Percentiles rank a stretch among this genome's conserved stretches.
phyloP scores from a whole-genome alignment of 768 basidiomycete species.

The Suillus cothurnatus region DNA sequence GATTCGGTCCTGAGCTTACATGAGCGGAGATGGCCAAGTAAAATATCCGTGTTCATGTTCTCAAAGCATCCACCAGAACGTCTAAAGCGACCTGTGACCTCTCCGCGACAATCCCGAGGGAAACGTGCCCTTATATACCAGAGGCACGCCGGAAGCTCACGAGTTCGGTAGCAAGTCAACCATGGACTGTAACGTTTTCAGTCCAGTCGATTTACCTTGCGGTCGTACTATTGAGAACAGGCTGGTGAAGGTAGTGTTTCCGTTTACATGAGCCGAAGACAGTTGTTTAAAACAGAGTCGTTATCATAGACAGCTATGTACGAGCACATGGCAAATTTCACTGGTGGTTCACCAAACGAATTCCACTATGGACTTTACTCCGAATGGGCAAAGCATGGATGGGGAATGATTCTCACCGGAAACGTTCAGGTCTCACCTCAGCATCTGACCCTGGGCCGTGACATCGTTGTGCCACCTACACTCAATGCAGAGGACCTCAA shows the following conservation, averaged over 20 bases:
- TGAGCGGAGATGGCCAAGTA: too few species aligned
- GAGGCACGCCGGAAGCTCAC: not conserved
- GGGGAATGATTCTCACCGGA: slow-evolving; percentile 91
- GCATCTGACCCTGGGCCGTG: slow-evolving; percentile 74
- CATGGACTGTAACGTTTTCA: slow-evolving; percentile 26
- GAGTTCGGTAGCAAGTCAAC: not conserved
- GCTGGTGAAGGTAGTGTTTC: slow-evolving; percentile 51
- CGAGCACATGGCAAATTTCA: slow-evolving; percentile 70
- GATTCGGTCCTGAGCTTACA: not conserved
- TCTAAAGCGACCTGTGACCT: not conserved
- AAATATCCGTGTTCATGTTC: too few species aligned
- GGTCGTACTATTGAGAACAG: slow-evolving; percentile 45
- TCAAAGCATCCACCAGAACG: not conserved
- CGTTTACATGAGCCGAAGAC: not conserved
- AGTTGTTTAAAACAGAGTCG: not conserved
- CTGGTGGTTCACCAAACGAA: slow-evolving; percentile 73
- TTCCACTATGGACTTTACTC: slow-evolving; percentile 68
- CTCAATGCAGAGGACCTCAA: slow-evolving; percentile 45
- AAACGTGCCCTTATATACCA: not conserved
- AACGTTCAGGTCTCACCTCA: slow-evolving; percentile 69
- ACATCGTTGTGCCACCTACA: slow-evolving; percentile 57
- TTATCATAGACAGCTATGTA: slow-evolving; percentile 79
- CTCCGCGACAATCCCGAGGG: not conserved
- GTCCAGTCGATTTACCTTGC: slow-evolving; percentile 33
- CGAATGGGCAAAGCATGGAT: slow-evolving; percentile 72